Base-by-base conservation (phyloP, 148 eudicot genomes). In the Limonium bicolor region DNA sequence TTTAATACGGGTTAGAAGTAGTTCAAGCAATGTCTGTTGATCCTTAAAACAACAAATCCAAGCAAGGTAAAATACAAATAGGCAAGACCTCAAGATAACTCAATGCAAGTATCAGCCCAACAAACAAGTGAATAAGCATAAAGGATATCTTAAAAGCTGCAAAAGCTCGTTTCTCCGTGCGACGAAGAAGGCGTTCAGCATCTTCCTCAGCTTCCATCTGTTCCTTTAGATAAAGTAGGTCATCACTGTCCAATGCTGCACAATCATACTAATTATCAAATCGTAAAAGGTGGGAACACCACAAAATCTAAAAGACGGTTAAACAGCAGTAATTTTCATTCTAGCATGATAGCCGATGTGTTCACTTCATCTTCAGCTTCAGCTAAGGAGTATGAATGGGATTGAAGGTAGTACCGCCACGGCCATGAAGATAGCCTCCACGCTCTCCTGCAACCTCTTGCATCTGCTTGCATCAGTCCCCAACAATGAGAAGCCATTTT, bases 361-460 rank as follows among this genome's bases (percentile, higher is more conserved):
- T n/a, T n/a, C n/a, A n/a, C n/a, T n/a, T n/a, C n/a, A n/a, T n/a
- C n/a, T n/a, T n/a, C n/a, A n/a, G n/a, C n/a, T n/a, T n/a, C n/a
- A n/a, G n/a, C n/a, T n/a, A n/a, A n/a, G n/a, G n/a, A n/a, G n/a
- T 9, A 2, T 30, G 20, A 46, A 18, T 3, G 14, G 15, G 15
- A 39, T 10, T 26, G 7, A 18, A n/a, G 17, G 33, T 13, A 44
- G 36, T 51, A 88, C 97, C 97, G 74, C 97, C 97, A 59, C 97
- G 68, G 37, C 97, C 97, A 64, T 88, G 94, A 60, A 88, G 92
- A 63, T 88, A 88, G 51, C 97, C 97, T 63, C 97, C 97, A 56
- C 94, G 94, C 66, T 88, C 97, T 59, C 97, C 97, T 21, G 97
- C 86, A 74, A 88, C 97, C 59, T 88, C 97, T 80, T 88, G 97